These are phyloP conservation scores for Rhododendron williamsianum DNA, from an alignment of 148 eudicot species.

Conservation along the genomic window DNA sequence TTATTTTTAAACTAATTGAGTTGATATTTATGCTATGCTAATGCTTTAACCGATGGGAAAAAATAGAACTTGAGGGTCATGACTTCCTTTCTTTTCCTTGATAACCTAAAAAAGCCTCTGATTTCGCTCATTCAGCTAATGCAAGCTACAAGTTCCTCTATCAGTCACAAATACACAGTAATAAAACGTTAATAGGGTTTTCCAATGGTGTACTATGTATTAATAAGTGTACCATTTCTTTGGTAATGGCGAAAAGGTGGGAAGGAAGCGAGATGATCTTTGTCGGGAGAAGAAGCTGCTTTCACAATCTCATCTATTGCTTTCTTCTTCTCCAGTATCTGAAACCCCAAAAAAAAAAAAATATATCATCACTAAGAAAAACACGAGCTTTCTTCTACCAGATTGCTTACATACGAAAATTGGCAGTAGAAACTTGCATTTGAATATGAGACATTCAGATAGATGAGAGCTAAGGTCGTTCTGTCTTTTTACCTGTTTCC, in stretches of 20 bases:
- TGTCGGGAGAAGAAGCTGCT: slow-evolving; percentile 45
- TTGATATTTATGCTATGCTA: background rate
- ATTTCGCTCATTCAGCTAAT: background rate
- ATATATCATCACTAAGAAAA: background rate
- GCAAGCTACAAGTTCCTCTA: background rate
- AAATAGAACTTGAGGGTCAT: background rate
- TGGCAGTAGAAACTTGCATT: background rate
- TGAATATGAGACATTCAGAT: background rate
- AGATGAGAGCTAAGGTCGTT: background rate
- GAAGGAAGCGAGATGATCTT: slow-evolving; percentile 52
- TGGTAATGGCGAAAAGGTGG: slow-evolving; percentile 46
- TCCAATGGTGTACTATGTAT: background rate
- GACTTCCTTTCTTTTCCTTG: background rate
- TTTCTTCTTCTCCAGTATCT: slow-evolving; percentile 71
- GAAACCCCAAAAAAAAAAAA: slow-evolving; percentile 1
- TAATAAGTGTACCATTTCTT: slow-evolving; percentile 32
- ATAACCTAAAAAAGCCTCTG: background rate
- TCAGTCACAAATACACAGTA: background rate
- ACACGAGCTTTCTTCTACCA: background rate
- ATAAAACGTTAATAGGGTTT: background rate
- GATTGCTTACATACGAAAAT: background rate
- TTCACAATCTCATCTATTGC: slow-evolving; percentile 36
- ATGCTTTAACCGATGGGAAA: background rate
- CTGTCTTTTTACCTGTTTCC: slow-evolving; percentile 7
- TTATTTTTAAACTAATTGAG: background rate